phyloP scores from a whole-genome alignment of 2,329 filamentous ascomycete species.

The Curvularia sp. region DNA sequence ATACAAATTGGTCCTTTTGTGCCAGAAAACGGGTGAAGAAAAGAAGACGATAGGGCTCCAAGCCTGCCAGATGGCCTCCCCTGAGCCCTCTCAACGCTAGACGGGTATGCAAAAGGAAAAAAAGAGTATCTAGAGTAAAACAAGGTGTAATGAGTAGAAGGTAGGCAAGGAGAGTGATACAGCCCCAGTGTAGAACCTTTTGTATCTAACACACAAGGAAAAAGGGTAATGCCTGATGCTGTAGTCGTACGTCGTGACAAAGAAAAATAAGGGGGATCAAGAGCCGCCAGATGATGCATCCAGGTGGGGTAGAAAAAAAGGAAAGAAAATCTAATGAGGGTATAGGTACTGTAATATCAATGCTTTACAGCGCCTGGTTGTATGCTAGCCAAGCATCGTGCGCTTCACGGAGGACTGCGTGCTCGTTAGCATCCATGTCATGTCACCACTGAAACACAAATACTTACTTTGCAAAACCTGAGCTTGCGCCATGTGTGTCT shows the following conservation, averaged over 20 bases:
- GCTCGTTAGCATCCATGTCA: constrained; percentile 21
- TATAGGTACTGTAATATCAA: constrained; percentile 8
- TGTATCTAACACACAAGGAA: constrained; percentile 17
- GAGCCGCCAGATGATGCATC: not conserved
- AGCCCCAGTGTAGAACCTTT: constrained; percentile 14
- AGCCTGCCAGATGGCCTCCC: constrained; percentile 17
- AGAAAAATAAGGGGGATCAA: constrained; percentile 7
- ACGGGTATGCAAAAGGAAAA: constrained; percentile 21
- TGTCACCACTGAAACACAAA: too few species aligned
- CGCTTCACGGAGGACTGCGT: constrained; percentile 46
- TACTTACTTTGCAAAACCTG: constrained; percentile 48
- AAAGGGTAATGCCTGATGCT: constrained; percentile 19
- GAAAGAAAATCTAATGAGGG: constrained; percentile 14
- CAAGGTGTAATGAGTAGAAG: constrained; percentile 5
- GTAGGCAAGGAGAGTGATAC: constrained; percentile 13
- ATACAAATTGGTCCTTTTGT: constrained; percentile 25
- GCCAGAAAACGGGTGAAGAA: constrained; percentile 10
- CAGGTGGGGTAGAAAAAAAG: constrained; percentile 8
- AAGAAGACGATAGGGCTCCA: constrained; percentile 16
- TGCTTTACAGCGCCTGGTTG: constrained; percentile 30
- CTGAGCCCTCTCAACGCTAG: constrained; percentile 6
- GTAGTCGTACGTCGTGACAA: constrained; percentile 20
- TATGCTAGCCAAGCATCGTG: constrained; percentile 49
- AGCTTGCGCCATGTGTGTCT: constrained; percentile 44
- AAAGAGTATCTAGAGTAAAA: constrained; percentile 14